These are phyloP conservation scores for Venturiaceae sp. DNA, from an alignment of 2,329 filamentous ascomycete species.

Conservation along the genomic window DNA sequence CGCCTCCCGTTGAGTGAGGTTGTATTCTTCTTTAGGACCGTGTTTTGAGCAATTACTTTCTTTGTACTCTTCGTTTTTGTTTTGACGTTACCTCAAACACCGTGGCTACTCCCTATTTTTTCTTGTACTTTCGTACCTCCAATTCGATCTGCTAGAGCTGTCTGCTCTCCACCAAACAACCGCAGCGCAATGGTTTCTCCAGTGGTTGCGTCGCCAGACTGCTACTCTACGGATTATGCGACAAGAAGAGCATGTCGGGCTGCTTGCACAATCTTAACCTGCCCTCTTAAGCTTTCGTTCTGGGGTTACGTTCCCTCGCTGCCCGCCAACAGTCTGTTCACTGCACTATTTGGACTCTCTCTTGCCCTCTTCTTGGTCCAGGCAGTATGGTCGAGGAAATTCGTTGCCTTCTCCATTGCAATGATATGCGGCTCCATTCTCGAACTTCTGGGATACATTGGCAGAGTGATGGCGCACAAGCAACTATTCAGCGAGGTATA, in stretches of 20 bases:
- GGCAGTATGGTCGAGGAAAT: slow-evolving; percentile 25
- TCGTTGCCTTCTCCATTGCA: slow-evolving; percentile 32
- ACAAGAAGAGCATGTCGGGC: slow-evolving; percentile 16
- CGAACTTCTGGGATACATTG: slow-evolving; percentile 54
- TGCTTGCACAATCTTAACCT: slow-evolving; percentile 26
- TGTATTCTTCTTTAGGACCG: not conserved
- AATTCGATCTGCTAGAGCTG: not conserved
- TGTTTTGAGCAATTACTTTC: not conserved
- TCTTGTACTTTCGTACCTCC: not conserved
- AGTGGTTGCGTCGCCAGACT: slow-evolving; percentile 10
- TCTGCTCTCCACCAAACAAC: not conserved
- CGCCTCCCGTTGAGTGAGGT: not conserved
- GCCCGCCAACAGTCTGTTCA: slow-evolving; percentile 29
- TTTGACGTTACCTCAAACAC: not conserved
- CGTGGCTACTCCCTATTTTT: not conserved
- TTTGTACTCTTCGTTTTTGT: not conserved
- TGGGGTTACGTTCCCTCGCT: slow-evolving; percentile 35
- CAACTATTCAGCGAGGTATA: slow-evolving; percentile 43
- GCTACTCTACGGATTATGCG: slow-evolving; percentile 15
- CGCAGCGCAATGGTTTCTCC: not conserved
- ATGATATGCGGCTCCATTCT: slow-evolving; percentile 47
- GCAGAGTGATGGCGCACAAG: slow-evolving; percentile 45
- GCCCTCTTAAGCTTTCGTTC: slow-evolving; percentile 28
- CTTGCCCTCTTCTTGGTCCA: slow-evolving; percentile 27
- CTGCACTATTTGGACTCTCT: slow-evolving; percentile 33